Base-by-base conservation (phyloP, 176 grass and related monocot species). In the Cenchrus fungigraminus region DNA sequence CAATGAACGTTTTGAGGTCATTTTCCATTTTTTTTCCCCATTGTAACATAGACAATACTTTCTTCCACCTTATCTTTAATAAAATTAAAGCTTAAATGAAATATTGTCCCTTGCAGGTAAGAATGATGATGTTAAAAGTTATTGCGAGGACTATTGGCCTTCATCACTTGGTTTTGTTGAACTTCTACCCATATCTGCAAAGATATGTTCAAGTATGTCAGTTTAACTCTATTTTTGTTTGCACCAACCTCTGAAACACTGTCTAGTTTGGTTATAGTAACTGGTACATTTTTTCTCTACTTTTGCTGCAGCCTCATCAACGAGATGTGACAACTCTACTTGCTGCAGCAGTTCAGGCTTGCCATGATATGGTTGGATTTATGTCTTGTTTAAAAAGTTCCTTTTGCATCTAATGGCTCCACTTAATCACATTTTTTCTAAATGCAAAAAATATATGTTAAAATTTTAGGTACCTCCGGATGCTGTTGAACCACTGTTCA, bases 1-100 rank as follows among this genome's bases (percentile, higher is more conserved):
- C 83, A 98, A 93, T 62, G 96, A 98, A 79, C 93, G 93, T 17
- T 98, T 98, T 81, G 96, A 98, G 96, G 93, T 98, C 86, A 56
- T 53, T 32, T 62, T 11, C 20, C 0, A 0, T 56, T 76, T 12
- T 71, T 72, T 83, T 20, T 14, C 1, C 31, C 31, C 20, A 6
- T 56, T 2, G 16, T 56, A 78, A 62, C 17, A 22, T 61, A 60
- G 10, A 9, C 3, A 58, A 72, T 46, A 12, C 6, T 20, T 72
- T 77, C 1, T 69, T 60, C 44, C 6, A 37, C 53, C 0, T 89
- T 86, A 47, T 65, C 10, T 65, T 12, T 9, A 28, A 49, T 31
- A 71, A 55, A 71, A 78, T 50, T 10, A 40, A 85, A 57, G 25
- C 68, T 71, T 78, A 56, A 71, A 86, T 9, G 77, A 82, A 57